Conservation (phyloP, 768 basidiomycete species). For the Hericium erinaceus region DNA sequence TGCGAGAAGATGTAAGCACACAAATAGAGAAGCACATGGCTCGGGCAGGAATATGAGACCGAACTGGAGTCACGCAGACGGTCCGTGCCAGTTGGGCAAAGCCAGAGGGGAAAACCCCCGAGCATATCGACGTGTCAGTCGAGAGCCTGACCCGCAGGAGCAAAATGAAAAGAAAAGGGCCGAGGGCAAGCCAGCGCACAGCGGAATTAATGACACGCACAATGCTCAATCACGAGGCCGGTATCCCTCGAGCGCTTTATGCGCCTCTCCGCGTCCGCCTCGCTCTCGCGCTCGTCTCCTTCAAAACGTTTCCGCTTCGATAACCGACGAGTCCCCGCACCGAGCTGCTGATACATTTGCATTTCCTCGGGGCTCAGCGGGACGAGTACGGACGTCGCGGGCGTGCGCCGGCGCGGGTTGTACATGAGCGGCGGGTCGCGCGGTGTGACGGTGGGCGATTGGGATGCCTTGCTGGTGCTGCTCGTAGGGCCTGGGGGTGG, state of each 20-base stretch:
- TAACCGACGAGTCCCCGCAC: constrained; percentile 25
- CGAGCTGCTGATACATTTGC: constrained; percentile 19
- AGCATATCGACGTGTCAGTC: too few relatives aligned
- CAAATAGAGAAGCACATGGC: too few relatives aligned
- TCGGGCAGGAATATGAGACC: too few relatives aligned
- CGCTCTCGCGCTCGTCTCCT: constrained; percentile 7
- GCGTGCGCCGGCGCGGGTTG: constrained; percentile 17
- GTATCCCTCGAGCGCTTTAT: constrained; percentile 56
- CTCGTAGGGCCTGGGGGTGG: background rate
- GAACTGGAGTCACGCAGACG: too few relatives aligned
- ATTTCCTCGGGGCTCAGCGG: constrained; percentile 12
- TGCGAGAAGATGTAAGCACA: constrained; percentile 20
- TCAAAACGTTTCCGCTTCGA: constrained; percentile 20
- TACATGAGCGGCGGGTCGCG: constrained; percentile 9
- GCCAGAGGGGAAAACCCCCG: too few relatives aligned
- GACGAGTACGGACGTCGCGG: constrained; percentile 19
- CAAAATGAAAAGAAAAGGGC: background rate
- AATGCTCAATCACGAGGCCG: constrained; percentile 67
- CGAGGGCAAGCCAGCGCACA: constrained; percentile 1
- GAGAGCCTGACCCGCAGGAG: background rate
- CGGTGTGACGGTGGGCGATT: constrained; percentile 1
- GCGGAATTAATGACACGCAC: constrained; percentile 33
- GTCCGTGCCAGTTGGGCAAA: too few relatives aligned
- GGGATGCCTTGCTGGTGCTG: background rate
- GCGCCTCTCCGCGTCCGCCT: constrained; percentile 20